Base-by-base conservation (phyloP, 2,329 filamentous ascomycete genomes). In the Colletotrichum filicis region DNA sequence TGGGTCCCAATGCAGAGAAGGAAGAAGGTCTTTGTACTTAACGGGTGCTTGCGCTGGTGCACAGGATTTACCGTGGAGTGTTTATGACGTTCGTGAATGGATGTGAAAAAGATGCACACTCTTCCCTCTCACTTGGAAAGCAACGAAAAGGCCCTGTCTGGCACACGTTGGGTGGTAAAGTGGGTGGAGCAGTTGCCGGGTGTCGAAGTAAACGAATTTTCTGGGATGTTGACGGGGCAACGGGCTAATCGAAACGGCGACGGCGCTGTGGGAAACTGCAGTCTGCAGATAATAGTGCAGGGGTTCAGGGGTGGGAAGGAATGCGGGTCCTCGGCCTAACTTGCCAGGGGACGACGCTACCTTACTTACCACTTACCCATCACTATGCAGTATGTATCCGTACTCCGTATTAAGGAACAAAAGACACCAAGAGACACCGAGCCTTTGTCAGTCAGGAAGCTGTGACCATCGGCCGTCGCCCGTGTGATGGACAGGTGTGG, bases 131-230 rank as follows among this genome's bases (percentile, higher is more conserved):
- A 37, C 19, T 52, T 32, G 30, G 52, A 32, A 35, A 56, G 56
- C 46, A 42, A 16, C 37, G 42, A 24, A 46, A n/a, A 19, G 52
- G 19, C 35, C 14, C 14, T 53, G 61, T 53, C 61, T 35, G 7
- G 42, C 19, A 49, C 42, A 30, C 59, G 32, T 53, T 63, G 46
- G 28, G 61, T 63, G 46, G n/a, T 63, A 53, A 53, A 49, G 61
- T 53, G 14, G 35, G 71, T 71, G 60, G 71, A 70, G 66, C 32
- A 73, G 71, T 71, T 73, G 71, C 71, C 60, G 67, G 66, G 71
- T 70, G 60, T 73, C 14, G 12, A 75, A 71, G 74, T 75, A 74
- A 74, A 72, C 64, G 67, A 74, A 74, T 71, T 75, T 74, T 75
- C 57, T 66, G 32, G 28, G 26, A 16, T 61, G 74, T 75, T 71